A percentile compares a stretch with the other conserved stretches of the same genome.
phyloP scores from a whole-genome alignment of 805 yeast genomes.

The Komagataella populi region DNA sequence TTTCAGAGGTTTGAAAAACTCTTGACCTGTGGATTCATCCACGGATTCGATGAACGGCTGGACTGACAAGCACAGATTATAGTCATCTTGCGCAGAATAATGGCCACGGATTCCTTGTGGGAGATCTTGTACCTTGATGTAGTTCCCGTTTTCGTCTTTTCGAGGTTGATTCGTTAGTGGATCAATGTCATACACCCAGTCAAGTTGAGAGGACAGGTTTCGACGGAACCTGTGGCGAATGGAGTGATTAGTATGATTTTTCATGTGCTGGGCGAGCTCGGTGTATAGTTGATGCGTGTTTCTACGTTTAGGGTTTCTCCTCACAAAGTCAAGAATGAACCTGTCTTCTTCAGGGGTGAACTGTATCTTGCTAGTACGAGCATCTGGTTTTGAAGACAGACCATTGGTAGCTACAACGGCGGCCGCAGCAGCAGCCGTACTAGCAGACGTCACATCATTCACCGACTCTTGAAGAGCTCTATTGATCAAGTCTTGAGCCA shows the following conservation, averaged over 20 bases:
- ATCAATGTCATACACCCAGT: constrained; percentile 36
- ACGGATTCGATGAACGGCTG: constrained; percentile 13
- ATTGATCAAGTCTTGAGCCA: neutral
- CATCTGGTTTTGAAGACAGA: neutral
- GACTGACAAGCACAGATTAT: constrained; percentile 32
- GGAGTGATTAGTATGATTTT: constrained; percentile 65
- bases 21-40: neutral
- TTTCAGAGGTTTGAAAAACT: neutral
- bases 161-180: constrained; percentile 25
- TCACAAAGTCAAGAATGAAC: constrained; percentile 49
- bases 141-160: constrained; percentile 26
- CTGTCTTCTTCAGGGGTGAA: constrained; percentile 57
- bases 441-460: neutral
- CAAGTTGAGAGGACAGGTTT: constrained; percentile 24
- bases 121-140: constrained; percentile 24
- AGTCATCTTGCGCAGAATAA: constrained; percentile 63
- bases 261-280: constrained; percentile 42
- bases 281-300: constrained; percentile 58
- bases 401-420: neutral
- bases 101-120: constrained; percentile 43
- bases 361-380: constrained; percentile 19
- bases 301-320: constrained; percentile 52
- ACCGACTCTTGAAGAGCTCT: neutral
- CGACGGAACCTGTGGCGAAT: constrained; percentile 50
- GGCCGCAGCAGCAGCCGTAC: constrained; percentile 1